These are phyloP conservation scores for Didymella keratinophila DNA, from an alignment of 2,329 filamentous ascomycete species.

Conservation along the genomic window DNA sequence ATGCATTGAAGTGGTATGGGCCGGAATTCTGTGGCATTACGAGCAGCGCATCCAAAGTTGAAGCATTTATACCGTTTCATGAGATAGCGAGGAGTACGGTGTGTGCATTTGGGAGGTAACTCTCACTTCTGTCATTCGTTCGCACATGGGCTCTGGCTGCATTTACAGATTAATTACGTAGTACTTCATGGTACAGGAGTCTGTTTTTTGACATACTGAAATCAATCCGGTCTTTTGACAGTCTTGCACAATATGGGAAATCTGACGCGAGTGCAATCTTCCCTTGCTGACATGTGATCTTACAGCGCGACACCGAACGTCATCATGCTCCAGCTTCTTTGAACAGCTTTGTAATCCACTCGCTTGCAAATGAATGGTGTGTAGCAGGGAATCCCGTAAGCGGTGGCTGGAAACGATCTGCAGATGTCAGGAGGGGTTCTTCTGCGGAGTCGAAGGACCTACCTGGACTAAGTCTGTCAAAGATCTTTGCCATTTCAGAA, in stretches of 20 bases:
- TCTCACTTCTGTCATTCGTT: constrained; percentile 6
- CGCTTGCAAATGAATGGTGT: constrained; percentile 39
- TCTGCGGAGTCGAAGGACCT: constrained; percentile 20
- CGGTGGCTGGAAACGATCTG: constrained; percentile 43
- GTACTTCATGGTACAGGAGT: constrained; percentile 17
- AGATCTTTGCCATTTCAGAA: constrained; percentile 34
- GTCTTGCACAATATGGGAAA: constrained; percentile 16
- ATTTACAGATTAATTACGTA: constrained; percentile 20
- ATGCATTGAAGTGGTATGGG: neutral
- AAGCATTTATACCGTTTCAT: constrained; percentile 14
- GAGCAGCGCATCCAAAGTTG: constrained; percentile 1
- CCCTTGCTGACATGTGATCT: constrained; percentile 9
- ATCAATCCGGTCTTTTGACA: constrained; percentile 10
- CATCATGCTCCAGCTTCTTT: constrained; percentile 41
- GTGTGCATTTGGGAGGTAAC: constrained; percentile 15
- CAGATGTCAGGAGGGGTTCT: constrained; percentile 15
- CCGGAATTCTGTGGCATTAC: neutral
- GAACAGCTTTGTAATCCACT: constrained; percentile 47
- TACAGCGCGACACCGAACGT: neutral
- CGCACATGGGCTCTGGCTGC: constrained; percentile 11
- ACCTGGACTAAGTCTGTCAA: constrained; percentile 39
- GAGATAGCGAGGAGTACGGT: constrained; percentile 10
- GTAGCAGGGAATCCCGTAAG: constrained; percentile 36
- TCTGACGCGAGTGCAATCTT: neutral
- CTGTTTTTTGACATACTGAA: constrained; percentile 22